Conservation (phyloP, 179 eudicot genomes). For the Spinacia oleracea region DNA sequence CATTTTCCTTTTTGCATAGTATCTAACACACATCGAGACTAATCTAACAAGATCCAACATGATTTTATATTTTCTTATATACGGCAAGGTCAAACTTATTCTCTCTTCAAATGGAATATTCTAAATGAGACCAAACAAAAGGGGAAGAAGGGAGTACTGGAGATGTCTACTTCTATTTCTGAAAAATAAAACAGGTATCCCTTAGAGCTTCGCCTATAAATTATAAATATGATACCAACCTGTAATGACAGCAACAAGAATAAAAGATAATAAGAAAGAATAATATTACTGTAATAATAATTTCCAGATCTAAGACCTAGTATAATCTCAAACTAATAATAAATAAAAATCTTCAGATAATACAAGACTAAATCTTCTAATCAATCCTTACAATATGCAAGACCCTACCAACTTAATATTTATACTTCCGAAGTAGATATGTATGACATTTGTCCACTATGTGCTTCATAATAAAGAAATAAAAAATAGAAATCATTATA, state of each 20-base stretch:
- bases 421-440: background rate
- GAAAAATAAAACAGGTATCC: background rate
- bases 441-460: background rate
- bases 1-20: no score
- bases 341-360: background rate
- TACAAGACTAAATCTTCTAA: background rate
- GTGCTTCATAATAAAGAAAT: background rate
- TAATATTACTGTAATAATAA: background rate
- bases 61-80: no score
- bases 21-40: no score
- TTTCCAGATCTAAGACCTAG: slow-evolving; percentile 1
- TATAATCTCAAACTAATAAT: background rate
- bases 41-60: no score
- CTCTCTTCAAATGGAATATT: no score
- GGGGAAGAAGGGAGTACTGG: no score
- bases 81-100: no score
- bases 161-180: no score
- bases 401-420: background rate
- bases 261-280: background rate
- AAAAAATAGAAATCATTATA: no score
- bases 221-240: background rate
- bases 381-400: background rate
- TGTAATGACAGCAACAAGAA: background rate
- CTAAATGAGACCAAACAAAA: no score
- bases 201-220: background rate